These are phyloP conservation scores for Poterioochromonas sp. DNA, from an alignment of 352 stramenopile genomes.

Conservation along the genomic window DNA sequence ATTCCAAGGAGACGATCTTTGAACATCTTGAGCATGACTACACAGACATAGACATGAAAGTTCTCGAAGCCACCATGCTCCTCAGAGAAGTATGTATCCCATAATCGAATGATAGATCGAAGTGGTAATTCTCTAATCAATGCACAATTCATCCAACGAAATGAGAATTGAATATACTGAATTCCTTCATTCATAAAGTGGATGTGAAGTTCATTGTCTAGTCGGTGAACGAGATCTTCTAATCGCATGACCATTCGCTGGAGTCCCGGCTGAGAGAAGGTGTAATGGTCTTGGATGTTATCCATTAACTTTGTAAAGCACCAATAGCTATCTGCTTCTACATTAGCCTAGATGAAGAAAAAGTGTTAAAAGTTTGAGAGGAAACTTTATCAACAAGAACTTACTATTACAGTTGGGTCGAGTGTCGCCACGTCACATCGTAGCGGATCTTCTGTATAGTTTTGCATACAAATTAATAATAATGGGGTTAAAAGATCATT, in stretches of 20 bases:
- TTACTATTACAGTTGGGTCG: slow-evolving; percentile 45
- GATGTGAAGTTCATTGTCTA: slow-evolving; percentile 83
- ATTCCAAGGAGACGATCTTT: slow-evolving; percentile 82
- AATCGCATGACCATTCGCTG: slow-evolving; percentile 95
- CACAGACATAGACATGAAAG: slow-evolving; percentile 99
- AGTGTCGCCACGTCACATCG: slow-evolving; percentile 13
- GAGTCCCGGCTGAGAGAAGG: slow-evolving; percentile 90
- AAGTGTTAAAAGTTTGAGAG: not conserved
- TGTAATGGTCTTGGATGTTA: slow-evolving; percentile 99
- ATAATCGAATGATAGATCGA: slow-evolving; percentile 86
- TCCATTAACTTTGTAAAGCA: slow-evolving; percentile 96
- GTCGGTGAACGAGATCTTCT: slow-evolving; percentile 90
- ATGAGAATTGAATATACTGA: slow-evolving; percentile 98
- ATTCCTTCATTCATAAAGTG: slow-evolving; percentile 85
- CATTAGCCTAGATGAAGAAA: slow-evolving; percentile 50
- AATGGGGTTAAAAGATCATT: slow-evolving; percentile 97
- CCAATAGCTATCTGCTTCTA: slow-evolving; percentile 98
- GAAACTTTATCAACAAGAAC: slow-evolving; percentile 26
- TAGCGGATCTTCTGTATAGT: slow-evolving; percentile 37
- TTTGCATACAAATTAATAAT: slow-evolving; percentile 88
- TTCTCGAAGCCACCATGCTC: slow-evolving; percentile 91
- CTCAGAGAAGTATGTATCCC: slow-evolving; percentile 98
- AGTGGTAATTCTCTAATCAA: slow-evolving; percentile 92
- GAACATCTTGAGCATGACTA: slow-evolving; percentile 95
- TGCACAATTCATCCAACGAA: slow-evolving; percentile 99